phyloP scores from a whole-genome alignment of 1,284 basidiomycete genomes.

The Ganoderma meredithae region DNA sequence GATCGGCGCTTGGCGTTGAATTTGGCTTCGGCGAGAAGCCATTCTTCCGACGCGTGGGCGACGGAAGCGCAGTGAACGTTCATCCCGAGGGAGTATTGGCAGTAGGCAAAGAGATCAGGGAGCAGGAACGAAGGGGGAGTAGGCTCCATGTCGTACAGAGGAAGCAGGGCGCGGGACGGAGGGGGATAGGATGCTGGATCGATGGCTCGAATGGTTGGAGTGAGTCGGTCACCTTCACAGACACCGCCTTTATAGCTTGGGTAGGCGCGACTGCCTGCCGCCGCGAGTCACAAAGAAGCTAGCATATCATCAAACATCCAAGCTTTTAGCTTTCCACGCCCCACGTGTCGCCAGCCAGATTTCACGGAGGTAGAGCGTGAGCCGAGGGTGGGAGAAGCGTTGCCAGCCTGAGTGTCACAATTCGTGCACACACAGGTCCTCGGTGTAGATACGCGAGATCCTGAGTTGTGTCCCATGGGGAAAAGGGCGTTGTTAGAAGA shows the following conservation, averaged over 20 bases:
- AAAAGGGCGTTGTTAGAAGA: background rate
- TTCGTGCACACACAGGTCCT: background rate
- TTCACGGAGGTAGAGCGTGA: constrained; percentile 25
- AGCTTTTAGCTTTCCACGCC: constrained; percentile 24
- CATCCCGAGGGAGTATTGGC: constrained; percentile 34
- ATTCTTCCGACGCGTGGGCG: constrained; percentile 36
- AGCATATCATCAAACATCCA: constrained; percentile 14
- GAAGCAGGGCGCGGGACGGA: background rate
- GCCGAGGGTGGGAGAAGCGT: constrained; percentile 12
- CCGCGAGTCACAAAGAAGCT: constrained; percentile 19
- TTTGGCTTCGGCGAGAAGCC: constrained; percentile 34
- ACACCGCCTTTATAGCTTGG: constrained; percentile 22
- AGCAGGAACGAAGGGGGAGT: constrained; percentile 31
- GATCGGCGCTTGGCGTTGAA: constrained; percentile 30
- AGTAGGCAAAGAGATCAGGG: constrained; percentile 40
- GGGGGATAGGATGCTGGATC: constrained; percentile 4
- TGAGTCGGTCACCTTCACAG: constrained; percentile 5
- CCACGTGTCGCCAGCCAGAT: constrained; percentile 12
- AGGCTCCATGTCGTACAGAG: constrained; percentile 18
- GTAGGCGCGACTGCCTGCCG: constrained; percentile 19
- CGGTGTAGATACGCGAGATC: constrained; percentile 1
- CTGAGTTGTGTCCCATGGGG: background rate
- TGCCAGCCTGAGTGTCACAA: constrained; percentile 8
- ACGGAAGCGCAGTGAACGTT: constrained; percentile 32
- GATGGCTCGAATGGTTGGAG: background rate